These are phyloP conservation scores for Penicillium paxilli DNA, from an alignment of 495 filamentous ascomycete genomes.

Conservation along the genomic window DNA sequence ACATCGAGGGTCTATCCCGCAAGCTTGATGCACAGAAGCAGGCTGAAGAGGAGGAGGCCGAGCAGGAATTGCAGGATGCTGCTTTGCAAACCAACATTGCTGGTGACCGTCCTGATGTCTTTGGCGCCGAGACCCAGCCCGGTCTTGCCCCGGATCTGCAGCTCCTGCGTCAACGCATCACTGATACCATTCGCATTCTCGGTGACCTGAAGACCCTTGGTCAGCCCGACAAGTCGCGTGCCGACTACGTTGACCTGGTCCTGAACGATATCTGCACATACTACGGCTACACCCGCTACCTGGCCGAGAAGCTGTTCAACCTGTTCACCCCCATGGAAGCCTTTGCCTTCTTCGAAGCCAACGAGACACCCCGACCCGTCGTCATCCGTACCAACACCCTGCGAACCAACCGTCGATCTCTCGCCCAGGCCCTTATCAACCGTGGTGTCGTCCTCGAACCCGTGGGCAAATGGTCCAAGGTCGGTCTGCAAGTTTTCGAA, in stretches of 20 bases:
- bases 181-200: slow-evolving; percentile 87
- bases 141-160: slow-evolving; percentile 85
- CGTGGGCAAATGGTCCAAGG: slow-evolving; percentile 97
- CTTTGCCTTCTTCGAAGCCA: slow-evolving; percentile 97
- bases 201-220: slow-evolving; percentile 80
- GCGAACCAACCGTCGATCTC: slow-evolving; percentile 84
- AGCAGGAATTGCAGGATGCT: slow-evolving; percentile 70
- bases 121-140: slow-evolving; percentile 60
- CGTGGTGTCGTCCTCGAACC: slow-evolving; percentile 95
- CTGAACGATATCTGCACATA: slow-evolving; percentile 92
- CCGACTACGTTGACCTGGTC: slow-evolving; percentile 83
- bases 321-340: slow-evolving; percentile 93
- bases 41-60: slow-evolving; percentile 68
- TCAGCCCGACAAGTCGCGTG: slow-evolving; percentile 74
- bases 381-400: slow-evolving; percentile 93
- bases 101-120: slow-evolving; percentile 71
- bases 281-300: slow-evolving; percentile 82
- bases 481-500: slow-evolving; percentile 95
- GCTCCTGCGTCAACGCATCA: slow-evolving; percentile 85
- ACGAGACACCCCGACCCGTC: slow-evolving; percentile 87
- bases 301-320: slow-evolving; percentile 84
- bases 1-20: slow-evolving; percentile 86
- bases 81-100: slow-evolving; percentile 94
- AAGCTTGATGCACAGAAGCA: slow-evolving; percentile 73
- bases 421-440: slow-evolving; percentile 94